These are phyloP conservation scores for Clonostachys byssicola DNA, from an alignment of 2,329 filamentous ascomycete species.

Conservation along the genomic window DNA sequence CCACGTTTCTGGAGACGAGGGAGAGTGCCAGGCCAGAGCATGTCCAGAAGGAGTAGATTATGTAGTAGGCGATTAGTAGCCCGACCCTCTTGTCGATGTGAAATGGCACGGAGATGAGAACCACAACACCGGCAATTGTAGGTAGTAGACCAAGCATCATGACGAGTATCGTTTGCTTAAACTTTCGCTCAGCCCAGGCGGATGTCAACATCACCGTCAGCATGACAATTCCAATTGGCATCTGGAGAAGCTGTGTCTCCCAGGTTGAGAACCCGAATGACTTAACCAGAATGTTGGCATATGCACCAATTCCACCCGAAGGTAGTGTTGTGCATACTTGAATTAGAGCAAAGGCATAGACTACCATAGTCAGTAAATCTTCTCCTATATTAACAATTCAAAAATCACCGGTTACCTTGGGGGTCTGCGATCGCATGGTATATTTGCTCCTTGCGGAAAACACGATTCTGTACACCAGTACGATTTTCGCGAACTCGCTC, in stretches of 20 bases:
- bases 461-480: slow-evolving; percentile 54
- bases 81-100: slow-evolving; percentile 54
- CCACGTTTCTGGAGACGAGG: slow-evolving; percentile 65
- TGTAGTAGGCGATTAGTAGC: slow-evolving; percentile 70
- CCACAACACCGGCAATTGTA: slow-evolving; percentile 67
- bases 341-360: slow-evolving; percentile 61
- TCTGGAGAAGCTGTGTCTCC: slow-evolving; percentile 36
- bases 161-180: slow-evolving; percentile 27
- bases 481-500: slow-evolving; percentile 58
- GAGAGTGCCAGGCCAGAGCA: slow-evolving; percentile 64
- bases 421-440: slow-evolving; percentile 56
- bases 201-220: neutral
- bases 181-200: neutral
- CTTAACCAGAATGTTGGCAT: slow-evolving; percentile 55
- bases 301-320: slow-evolving; percentile 68
- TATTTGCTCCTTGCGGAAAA: slow-evolving; percentile 40
- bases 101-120: slow-evolving; percentile 65
- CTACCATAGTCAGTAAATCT: neutral
- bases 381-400: neutral
- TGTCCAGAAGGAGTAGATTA: slow-evolving; percentile 74
- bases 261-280: slow-evolving; percentile 17
- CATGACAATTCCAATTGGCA: slow-evolving; percentile 59
- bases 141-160: slow-evolving; percentile 59
- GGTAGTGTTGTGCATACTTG: slow-evolving; percentile 70
- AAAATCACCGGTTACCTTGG: slow-evolving; percentile 31